Percentiles rank a stretch among this genome's conserved stretches.
Conservation (phyloP, 495 filamentous ascomycete species). For the Neurospora africana region DNA sequence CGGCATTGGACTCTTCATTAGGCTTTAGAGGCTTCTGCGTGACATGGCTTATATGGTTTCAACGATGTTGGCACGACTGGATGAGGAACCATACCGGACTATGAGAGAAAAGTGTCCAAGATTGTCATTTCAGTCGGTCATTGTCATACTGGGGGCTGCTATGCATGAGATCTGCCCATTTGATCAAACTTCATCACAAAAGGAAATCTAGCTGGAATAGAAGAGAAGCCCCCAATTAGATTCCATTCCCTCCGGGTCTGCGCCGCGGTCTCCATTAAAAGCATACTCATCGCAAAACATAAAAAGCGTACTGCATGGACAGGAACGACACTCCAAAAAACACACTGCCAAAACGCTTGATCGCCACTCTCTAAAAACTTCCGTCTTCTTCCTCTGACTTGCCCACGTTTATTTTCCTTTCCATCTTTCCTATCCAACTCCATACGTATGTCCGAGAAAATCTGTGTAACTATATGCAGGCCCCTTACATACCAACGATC, state of each 20-base stretch:
- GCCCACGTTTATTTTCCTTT: conserved; percentile 1
- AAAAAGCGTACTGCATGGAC: not conserved
- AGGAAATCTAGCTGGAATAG: not conserved
- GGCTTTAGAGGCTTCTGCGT: not conserved
- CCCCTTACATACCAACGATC: conserved; percentile 55
- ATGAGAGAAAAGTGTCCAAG: not conserved
- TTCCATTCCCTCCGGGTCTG: not conserved
- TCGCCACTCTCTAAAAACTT: not conserved
- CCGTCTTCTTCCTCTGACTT: not conserved
- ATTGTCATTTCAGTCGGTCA: not conserved
- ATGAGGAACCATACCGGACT: not conserved
- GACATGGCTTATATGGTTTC: not conserved
- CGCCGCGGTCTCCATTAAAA: not conserved
- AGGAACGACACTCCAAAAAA: not conserved
- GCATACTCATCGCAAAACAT: not conserved
- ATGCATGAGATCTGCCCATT: not conserved
- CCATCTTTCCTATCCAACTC: not conserved
- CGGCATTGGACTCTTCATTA: no score
- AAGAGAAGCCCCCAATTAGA: not conserved
- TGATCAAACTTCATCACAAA: not conserved
- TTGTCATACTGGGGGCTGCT: not conserved
- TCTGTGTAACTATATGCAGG: not conserved
- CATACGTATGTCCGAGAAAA: not conserved
- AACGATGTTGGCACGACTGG: not conserved
- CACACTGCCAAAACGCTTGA: not conserved